Conservation (phyloP, 768 basidiomycete genomes). For the Lentinula edodes region DNA sequence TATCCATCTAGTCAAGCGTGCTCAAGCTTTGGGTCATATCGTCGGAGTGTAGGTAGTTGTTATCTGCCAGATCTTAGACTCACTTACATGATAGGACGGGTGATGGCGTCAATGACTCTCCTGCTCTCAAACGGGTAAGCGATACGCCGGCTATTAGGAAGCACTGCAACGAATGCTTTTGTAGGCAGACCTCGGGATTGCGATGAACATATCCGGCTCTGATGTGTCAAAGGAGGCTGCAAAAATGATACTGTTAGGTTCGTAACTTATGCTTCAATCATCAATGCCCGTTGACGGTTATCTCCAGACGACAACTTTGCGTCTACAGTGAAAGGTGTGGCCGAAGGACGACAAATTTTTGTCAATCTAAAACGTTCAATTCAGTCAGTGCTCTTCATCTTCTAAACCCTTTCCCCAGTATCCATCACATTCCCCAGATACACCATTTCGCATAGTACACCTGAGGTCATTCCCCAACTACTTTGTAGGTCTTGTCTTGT, state of each 20-base stretch:
- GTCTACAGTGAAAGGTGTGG: slow-evolving; percentile 66
- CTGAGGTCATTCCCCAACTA: slow-evolving; percentile 65
- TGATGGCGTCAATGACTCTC: slow-evolving; percentile 70
- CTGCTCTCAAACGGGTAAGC: slow-evolving; percentile 54
- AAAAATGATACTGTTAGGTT: slow-evolving; percentile 67
- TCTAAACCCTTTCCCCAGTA: background rate
- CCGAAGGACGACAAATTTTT: slow-evolving; percentile 66
- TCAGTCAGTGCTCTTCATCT: slow-evolving; percentile 35
- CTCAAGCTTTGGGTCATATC: slow-evolving; percentile 65
- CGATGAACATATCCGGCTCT: slow-evolving; percentile 72
- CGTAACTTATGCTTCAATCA: too few relatives aligned
- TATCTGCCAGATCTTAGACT: slow-evolving; percentile 1
- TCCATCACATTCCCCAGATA: slow-evolving; percentile 30
- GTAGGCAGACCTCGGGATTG: slow-evolving; percentile 64
- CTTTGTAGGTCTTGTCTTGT: slow-evolving; percentile 39
- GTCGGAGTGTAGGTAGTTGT: slow-evolving; percentile 55
- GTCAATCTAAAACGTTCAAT: slow-evolving; percentile 68
- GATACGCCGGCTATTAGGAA: too few relatives aligned
- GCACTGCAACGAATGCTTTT: background rate
- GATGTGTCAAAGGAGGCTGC: slow-evolving; percentile 74
- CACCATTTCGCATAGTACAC: slow-evolving; percentile 61
- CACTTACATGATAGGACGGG: slow-evolving; percentile 42
- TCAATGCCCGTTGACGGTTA: too few relatives aligned
- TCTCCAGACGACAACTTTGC: slow-evolving; percentile 63
- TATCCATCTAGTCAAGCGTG: slow-evolving; percentile 53